These are phyloP conservation scores for Pseudopyricularia javanii DNA, from an alignment of 2,329 filamentous ascomycete species.

Conservation along the genomic window DNA sequence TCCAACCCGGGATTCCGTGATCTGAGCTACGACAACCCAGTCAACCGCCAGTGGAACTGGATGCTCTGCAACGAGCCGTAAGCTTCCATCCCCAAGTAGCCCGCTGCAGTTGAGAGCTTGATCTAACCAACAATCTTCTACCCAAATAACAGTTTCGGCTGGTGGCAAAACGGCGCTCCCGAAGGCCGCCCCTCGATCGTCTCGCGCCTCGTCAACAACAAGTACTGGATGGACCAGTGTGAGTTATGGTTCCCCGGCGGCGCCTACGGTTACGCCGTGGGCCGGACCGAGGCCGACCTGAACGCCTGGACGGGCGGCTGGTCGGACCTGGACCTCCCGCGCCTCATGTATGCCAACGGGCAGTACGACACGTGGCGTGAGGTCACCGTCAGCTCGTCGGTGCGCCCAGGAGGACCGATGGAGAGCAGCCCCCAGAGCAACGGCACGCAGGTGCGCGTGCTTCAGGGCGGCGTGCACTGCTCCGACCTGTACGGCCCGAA, in stretches of 20 bases:
- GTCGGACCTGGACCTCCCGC: constrained; percentile 18
- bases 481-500: constrained; percentile 29
- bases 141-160: constrained; percentile 15
- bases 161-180: constrained; percentile 32
- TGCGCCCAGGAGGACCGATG: constrained; percentile 24
- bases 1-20: constrained; percentile 26
- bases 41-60: constrained; percentile 42
- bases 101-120: not conserved
- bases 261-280: constrained; percentile 18
- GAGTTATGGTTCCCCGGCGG: constrained; percentile 30
- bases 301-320: constrained; percentile 28
- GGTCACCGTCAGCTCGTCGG: constrained; percentile 21
- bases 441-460: constrained; percentile 15
- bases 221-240: constrained; percentile 30
- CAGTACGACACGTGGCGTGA: constrained; percentile 27
- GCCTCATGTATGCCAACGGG: constrained; percentile 26
- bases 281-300: constrained; percentile 17
- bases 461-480: constrained; percentile 24
- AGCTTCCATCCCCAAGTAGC: not conserved
- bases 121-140: not conserved
- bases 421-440: constrained; percentile 16
- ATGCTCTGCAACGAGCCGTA: constrained; percentile 38
- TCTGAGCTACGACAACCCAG: constrained; percentile 21
- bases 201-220: constrained; percentile 20
- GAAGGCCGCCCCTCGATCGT: constrained; percentile 24